A percentile compares a stretch with the other conserved stretches of the same genome.
These are phyloP conservation scores for Fusarium sp. DNA, from an alignment of 2,329 filamentous ascomycete species.

Conservation along the genomic window DNA sequence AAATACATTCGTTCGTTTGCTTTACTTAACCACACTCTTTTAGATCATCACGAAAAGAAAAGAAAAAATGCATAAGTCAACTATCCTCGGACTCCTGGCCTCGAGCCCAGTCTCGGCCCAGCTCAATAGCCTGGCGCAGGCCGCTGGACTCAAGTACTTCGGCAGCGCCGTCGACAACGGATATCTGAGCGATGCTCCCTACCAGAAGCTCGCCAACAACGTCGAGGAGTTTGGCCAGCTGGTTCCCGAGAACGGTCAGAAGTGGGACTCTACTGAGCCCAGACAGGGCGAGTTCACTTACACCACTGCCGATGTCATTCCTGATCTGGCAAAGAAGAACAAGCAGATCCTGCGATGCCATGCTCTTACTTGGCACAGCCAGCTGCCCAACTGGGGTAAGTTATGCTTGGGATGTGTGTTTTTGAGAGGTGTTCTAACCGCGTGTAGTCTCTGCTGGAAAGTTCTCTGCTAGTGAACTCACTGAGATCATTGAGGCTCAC, in stretches of 20 bases:
- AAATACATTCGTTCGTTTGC: conserved; percentile 10
- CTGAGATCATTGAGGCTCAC: conserved; percentile 64
- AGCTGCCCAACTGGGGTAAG: conserved; percentile 50
- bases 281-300: conserved; percentile 68
- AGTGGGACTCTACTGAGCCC: conserved; percentile 74
- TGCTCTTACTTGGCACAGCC: conserved; percentile 64
- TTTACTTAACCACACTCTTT: conserved; percentile 3
- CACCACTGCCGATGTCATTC: conserved; percentile 66
- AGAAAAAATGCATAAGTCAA: conserved; percentile 40
- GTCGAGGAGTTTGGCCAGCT: conserved; percentile 72
- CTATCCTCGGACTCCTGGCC: conserved; percentile 45
- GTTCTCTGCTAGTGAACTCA: conserved; percentile 71
- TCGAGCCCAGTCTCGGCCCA: conserved; percentile 47
- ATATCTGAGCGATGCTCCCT: conserved; percentile 65
- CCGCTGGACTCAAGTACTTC: conserved; percentile 71
- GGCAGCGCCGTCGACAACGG: conserved; percentile 73
- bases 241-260: conserved; percentile 73
- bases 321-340: conserved; percentile 61
- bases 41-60: neutral
- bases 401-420: fast-evolving
- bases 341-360: conserved; percentile 72
- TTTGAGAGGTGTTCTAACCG: neutral
- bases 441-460: conserved; percentile 42
- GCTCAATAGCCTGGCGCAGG: conserved; percentile 66
- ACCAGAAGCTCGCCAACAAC: conserved; percentile 67